phyloP scores from a whole-genome alignment of 2,329 filamentous ascomycete genomes.

The Cryphonectria naterciae region DNA sequence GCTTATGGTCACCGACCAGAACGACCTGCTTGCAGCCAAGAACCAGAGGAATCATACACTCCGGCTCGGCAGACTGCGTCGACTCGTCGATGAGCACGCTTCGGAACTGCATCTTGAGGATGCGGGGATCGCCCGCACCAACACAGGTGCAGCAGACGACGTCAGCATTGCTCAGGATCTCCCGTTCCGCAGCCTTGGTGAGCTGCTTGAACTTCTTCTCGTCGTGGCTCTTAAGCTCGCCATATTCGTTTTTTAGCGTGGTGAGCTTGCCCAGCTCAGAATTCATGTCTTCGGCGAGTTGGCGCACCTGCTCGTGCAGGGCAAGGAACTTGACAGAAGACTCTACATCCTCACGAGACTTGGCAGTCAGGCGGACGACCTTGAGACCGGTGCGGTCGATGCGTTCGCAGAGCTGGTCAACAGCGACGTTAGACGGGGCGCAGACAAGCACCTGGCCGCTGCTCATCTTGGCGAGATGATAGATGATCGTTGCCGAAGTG shows the following conservation, averaged over 20 bases:
- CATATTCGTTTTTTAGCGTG: conserved; percentile 87
- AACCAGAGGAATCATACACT: conserved; percentile 98
- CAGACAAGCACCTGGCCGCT: conserved; percentile 94
- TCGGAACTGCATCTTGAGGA: conserved; percentile 97
- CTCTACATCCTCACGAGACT: conserved; percentile 97
- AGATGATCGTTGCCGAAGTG: conserved; percentile 97
- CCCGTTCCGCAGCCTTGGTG: conserved; percentile 89
- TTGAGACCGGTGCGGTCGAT: conserved; percentile 94
- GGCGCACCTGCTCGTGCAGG: conserved; percentile 93
- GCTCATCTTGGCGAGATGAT: conserved; percentile 94
- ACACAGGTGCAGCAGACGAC: conserved; percentile 99
- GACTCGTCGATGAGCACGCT: conserved; percentile 98
- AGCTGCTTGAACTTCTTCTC: conserved; percentile 99
- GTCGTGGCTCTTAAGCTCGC: conserved; percentile 91
- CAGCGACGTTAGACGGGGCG: conserved; percentile 96
- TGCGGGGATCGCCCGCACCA: conserved; percentile 90
- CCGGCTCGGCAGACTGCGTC: conserved; percentile 95
- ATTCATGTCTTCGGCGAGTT: conserved; percentile 83
- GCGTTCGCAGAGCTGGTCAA: conserved; percentile 96
- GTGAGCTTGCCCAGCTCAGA: conserved; percentile 90
- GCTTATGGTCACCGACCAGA: conserved; percentile 97
- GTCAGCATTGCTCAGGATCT: conserved; percentile 93
- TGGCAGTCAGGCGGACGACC: conserved; percentile 96
- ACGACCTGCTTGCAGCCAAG: conserved; percentile 98
- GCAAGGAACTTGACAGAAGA: conserved; percentile 97